Base-by-base conservation (phyloP, 768 basidiomycete genomes). In the Phylloporus arenicola region DNA sequence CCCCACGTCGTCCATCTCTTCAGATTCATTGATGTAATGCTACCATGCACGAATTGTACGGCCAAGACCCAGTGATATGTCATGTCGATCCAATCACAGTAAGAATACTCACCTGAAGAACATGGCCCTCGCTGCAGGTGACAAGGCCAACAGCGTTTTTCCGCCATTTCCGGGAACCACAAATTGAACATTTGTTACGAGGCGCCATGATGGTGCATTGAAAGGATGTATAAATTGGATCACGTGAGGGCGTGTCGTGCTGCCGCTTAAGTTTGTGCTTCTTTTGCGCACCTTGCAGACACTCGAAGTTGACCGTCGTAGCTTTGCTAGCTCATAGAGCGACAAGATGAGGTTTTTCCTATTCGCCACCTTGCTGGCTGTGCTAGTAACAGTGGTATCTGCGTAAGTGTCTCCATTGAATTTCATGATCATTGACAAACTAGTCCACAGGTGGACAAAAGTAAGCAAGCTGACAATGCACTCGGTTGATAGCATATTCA, bases 101-200 rank as follows among this genome's bases (percentile, higher is more conserved):
- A 31, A 51, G 17, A 30, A 51, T 20, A 58, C 70, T 56, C 64
- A 91, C 92, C 78, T 91, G 88, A 27, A 92, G 77, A 52, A 95
- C 80, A 66, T 96, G 93, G 10, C 93, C 93, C 62, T 96, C 93
- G 56, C 83, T 87, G 67, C 93, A 96, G 2, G 85, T 83, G 38
- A 93, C 78, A 38, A 86, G 73, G 1, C 93, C 93, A 31, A 83
- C 86, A 1, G 83, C 77, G 11, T 92, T 89, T 62, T 90, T 93
- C 59, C 88, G 82, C 92, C 92, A 96, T 64, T 85, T 80, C 44
- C 79, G 81, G 20, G 92, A 93, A 9, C 87, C 83, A 62, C 93
- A 96, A 19, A 84, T 77, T 0, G 80, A 74, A 62, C 92, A 95
- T 39, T 80, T 78, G 55, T 74, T 75, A 47, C 81, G 77, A 14